A percentile compares a stretch with the other conserved stretches of the same genome.
Conservation (phyloP, 2,329 filamentous ascomycete genomes). For the Trichoderma lentiforme region DNA sequence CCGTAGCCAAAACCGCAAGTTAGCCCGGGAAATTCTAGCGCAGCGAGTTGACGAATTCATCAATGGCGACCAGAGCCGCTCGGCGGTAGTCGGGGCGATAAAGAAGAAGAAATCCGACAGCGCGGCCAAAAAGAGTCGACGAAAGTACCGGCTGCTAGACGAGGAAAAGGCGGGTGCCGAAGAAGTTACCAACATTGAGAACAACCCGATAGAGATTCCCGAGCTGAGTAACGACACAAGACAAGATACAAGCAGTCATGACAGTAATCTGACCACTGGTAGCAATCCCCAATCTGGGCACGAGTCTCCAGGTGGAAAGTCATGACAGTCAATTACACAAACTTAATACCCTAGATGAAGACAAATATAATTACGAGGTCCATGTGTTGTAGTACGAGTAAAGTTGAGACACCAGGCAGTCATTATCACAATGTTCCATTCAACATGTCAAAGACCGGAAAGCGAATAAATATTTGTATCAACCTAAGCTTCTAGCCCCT, state of each 20-base stretch:
- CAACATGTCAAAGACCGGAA: slow-evolving; percentile 32
- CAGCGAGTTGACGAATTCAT: slow-evolving; percentile 68
- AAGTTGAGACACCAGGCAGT: not conserved
- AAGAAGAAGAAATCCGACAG: slow-evolving; percentile 71
- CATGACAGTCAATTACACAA: not conserved
- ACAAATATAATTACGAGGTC: not conserved
- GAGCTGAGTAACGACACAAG: not conserved
- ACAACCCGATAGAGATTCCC: not conserved
- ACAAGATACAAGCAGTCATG: not conserved
- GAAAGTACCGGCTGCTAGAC: slow-evolving; percentile 69
- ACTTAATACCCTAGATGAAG: not conserved
- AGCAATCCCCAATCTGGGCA: not conserved
- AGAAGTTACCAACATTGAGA: not conserved
- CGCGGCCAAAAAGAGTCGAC: slow-evolving; percentile 73
- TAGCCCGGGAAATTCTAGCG: slow-evolving; percentile 74
- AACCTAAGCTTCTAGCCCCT: slow-evolving; percentile 52
- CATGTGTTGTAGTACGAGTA: not conserved
- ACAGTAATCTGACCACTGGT: not conserved
- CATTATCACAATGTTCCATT: slow-evolving; percentile 30
- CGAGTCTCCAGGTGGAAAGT: not conserved
- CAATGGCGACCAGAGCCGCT: slow-evolving; percentile 67
- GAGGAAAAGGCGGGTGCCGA: slow-evolving; percentile 39
- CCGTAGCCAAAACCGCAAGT: slow-evolving; percentile 79
- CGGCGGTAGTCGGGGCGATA: slow-evolving; percentile 59
- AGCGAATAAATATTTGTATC: slow-evolving; percentile 54